A percentile compares a stretch with the other conserved stretches of the same genome.
Evolutionary conservation across 768 basidiomycete genomes (phyloP).

Genomic region (Gloeostereum incarnatum): DNA sequence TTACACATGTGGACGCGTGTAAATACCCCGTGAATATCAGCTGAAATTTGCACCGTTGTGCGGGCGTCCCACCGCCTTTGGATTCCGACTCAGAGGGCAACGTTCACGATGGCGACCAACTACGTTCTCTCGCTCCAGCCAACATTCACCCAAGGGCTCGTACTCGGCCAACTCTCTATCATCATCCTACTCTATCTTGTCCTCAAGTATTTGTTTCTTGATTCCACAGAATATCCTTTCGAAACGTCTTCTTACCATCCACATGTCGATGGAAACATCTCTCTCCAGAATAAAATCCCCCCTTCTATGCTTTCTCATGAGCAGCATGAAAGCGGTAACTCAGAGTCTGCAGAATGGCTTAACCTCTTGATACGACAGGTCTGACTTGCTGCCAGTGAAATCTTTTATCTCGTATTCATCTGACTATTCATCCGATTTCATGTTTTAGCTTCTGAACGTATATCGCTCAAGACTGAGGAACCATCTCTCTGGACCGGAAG

Average conservation of each 20-base stretch:
- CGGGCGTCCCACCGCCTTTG: too few species aligned
- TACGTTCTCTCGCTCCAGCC: slow-evolving; percentile 71
- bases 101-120: slow-evolving; percentile 33
- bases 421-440: slow-evolving; percentile 4
- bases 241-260: slow-evolving; percentile 54
- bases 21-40: too few species aligned
- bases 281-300: slow-evolving; percentile 25
- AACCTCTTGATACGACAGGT: slow-evolving; percentile 79
- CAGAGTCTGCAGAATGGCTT: slow-evolving; percentile 88
- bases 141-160: slow-evolving; percentile 92
- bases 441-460: slow-evolving; percentile 50
- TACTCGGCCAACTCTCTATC: slow-evolving; percentile 89
- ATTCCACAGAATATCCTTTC: slow-evolving; percentile 52
- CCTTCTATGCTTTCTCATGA: slow-evolving; percentile 15
- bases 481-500: slow-evolving; percentile 59
- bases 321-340: slow-evolving; percentile 12
- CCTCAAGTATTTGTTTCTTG: slow-evolving; percentile 93
- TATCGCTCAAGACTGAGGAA: slow-evolving; percentile 75
- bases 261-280: slow-evolving; percentile 37
- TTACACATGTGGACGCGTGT: too few species aligned
- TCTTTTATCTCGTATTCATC: not conserved
- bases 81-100: not conserved
- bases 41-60: too few species aligned
- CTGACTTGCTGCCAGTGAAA: slow-evolving; percentile 5
- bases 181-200: slow-evolving; percentile 67